Evolutionary conservation across 495 filamentous ascomycete species (phyloP), one percentile per base, ranked within the genome.

Genomic region (Neurospora sp.): DNA sequence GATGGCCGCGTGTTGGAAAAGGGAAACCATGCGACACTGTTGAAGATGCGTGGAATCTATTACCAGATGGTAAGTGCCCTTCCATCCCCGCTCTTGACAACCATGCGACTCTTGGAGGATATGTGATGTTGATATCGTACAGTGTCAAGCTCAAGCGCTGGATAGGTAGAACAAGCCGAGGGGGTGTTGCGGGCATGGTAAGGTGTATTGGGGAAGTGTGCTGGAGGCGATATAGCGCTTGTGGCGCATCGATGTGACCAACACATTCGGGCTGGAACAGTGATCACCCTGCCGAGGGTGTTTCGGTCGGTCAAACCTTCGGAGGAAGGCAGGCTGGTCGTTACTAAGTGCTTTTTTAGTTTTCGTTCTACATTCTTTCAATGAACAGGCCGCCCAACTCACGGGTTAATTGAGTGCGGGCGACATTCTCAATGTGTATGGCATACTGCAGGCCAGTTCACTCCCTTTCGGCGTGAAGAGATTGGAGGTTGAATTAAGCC

Each of bases 1-100:
- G 87, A 89, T 49, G 84, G 84, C 4, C 80, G 81, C 73, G 86
- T 90, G 46, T 78, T 88, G 38, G 88, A 90, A 79, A 82, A 77
- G 54, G 88, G 87, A 4, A 84, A 84, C 16, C 88, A 90, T 77
- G 74, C 77, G 9, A 73, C 83, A 39, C 78, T 90, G 73, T 77
- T 88, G 72, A 82, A 79, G 73, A 81, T 82, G 77, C 80, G 80
- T 76, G 88, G 87, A 11, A 77, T 86, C n/a, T 90, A 90, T 75
- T 87, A 83, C 70, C 82, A 85, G 72, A 89, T 90, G 85, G 84
- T 87, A 77, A 76, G 82, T 76, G 73, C 88, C 41, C 14, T 70
- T 31, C 23, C 23, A 60, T 12, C 5, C 39, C 72, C 69, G 71
- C 39, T 71, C 66, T 69, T 37, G 20, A 60, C 5, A 8, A 16